Percentiles rank a stretch among this genome's conserved stretches.
Conservation (phyloP, 2,329 filamentous ascomycete species). For the Eutypella sp. region DNA sequence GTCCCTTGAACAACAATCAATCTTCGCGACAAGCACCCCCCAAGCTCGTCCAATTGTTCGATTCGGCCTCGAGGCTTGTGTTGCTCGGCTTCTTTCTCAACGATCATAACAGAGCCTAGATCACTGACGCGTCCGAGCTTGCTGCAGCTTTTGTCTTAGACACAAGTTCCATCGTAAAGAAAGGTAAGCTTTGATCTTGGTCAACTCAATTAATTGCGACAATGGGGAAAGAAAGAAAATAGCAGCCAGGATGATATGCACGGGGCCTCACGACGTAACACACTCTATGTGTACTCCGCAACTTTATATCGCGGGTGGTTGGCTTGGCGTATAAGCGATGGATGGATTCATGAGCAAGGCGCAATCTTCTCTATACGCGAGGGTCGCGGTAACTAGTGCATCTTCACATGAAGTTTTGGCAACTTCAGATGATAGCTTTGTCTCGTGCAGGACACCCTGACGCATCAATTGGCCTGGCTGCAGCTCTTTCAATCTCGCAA, state of each 20-base stretch:
- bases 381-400: background rate
- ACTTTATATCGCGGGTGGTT: too few relatives aligned
- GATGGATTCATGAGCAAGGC: too few relatives aligned
- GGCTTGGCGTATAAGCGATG: too few relatives aligned
- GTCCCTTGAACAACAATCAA: constrained; percentile 25
- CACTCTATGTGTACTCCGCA: too few relatives aligned
- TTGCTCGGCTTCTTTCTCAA: constrained; percentile 23
- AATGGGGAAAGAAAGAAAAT: background rate
- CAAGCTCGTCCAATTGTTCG: constrained; percentile 11
- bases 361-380: too few relatives aligned
- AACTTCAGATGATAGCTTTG: background rate
- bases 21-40: constrained; percentile 2
- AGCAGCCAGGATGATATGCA: background rate
- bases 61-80: constrained; percentile 28
- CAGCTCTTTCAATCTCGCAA: constrained; percentile 1
- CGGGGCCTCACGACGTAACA: too few relatives aligned
- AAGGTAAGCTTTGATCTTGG: background rate
- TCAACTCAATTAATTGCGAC: background rate
- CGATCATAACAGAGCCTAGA: constrained; percentile 13
- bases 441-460: background rate
- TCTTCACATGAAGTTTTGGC: background rate
- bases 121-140: constrained; percentile 11
- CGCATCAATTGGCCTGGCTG: constrained; percentile 7
- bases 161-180: background rate
- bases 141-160: background rate